Evolutionary conservation across 2,329 filamentous ascomycete genomes (phyloP).

Genomic region (Cordyceps pruinosa): DNA sequence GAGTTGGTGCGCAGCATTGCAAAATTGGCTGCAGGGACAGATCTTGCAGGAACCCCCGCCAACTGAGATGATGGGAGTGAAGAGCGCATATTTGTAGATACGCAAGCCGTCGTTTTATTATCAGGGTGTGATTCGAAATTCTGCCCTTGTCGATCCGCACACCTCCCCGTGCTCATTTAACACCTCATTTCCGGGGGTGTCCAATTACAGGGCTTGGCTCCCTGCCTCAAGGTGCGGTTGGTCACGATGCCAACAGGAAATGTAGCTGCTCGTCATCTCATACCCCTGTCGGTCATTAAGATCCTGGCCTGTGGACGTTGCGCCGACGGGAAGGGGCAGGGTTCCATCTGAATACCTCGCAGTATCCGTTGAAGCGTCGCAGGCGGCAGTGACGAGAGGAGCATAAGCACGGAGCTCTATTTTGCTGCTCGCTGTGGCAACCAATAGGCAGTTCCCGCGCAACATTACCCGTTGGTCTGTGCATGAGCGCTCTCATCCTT

Average conservation of each 20-base stretch:
- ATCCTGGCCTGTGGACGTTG: not conserved
- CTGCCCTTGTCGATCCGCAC: slow-evolving; percentile 2
- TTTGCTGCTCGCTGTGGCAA: too few species aligned
- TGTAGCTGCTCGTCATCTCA: slow-evolving; percentile 10
- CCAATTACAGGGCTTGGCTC: not conserved
- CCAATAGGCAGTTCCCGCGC: not conserved
- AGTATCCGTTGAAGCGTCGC: not conserved
- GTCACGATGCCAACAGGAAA: not conserved
- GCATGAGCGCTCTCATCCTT: not conserved
- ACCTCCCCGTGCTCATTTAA: slow-evolving; percentile 1
- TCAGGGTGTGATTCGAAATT: not conserved
- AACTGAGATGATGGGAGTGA: not conserved
- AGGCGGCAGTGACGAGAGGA: not conserved
- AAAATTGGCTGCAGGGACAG: slow-evolving; percentile 6
- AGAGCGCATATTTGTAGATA: not conserved
- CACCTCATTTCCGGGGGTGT: slow-evolving; percentile 7
- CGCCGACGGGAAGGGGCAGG: not conserved
- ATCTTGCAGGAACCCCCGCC: slow-evolving; percentile 3
- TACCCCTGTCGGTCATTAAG: not conserved
- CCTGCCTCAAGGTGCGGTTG: not conserved
- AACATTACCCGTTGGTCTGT: slow-evolving; percentile 1
- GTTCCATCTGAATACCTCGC: not conserved
- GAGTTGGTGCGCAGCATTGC: too few species aligned
- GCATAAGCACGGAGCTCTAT: too few species aligned
- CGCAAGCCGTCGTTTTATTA: not conserved